Evolutionary conservation across 31 red algal species (phyloP), one percentile per base, ranked within the genome.

Genomic region (Asparagopsis taxiformis): DNA sequence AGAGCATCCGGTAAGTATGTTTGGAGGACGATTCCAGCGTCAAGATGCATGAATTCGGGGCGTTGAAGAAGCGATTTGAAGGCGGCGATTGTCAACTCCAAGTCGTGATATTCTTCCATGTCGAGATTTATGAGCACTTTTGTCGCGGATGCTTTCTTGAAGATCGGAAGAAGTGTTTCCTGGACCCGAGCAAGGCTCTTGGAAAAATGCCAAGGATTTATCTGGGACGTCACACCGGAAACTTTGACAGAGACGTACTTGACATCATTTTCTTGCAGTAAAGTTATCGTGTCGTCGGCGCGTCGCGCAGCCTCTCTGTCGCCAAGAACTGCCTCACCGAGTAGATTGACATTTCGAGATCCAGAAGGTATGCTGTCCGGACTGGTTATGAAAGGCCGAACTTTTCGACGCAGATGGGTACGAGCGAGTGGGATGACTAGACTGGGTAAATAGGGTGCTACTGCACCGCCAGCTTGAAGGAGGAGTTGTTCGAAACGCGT

Each of bases 41-140:
- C 72, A 3, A 88, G 30, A 32, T 68, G 35, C 33, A 51, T 59
- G 34, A 88, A 78, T 48, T 72, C 25, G 8, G 68, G 66, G 22
- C 77, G 63, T 26, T 69, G 32, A 24, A 88, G 62, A 2, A 88
- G 22, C 28, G 33, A 65, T 6, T 53, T 77, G 44, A 88, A 88
- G 20, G 83, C 83, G 8, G 37, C 64, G 3, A 88, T 58, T 7
- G 83, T 77, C 5, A 88, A 23, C 20, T 88, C 83, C 20, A 88
- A 63, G 57, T 88, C 83, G 0, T 76, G 83, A 64, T 88, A 88
- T 31, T 88, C 71, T 62, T 88, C 83, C 83, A 88, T 88, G 38
- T 88, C 83, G 9, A 88, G 52, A 64, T 76, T 88, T 1, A 88
- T 72, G 15, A 88, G 67, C 10, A 72, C 65, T 35, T 51, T 62